A percentile compares a stretch with the other conserved stretches of the same genome.
These are phyloP conservation scores for Begonia peltatifolia DNA, from an alignment of 306 rosid species.

Conservation along the genomic window DNA sequence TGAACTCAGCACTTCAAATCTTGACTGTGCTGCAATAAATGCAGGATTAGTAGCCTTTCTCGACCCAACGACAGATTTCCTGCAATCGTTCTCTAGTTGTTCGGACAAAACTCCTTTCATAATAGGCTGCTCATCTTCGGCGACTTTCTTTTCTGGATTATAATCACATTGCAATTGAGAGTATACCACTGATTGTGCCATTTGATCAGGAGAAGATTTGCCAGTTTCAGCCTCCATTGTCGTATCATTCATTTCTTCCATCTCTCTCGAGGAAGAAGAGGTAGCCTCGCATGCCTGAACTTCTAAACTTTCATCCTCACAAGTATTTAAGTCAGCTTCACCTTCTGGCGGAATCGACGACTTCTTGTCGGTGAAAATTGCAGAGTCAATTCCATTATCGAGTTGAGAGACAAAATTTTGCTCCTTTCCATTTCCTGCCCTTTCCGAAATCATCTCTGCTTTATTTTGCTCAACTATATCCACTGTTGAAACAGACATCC, in stretches of 20 bases:
- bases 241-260: constrained; percentile 25
- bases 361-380: constrained; percentile 21
- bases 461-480: constrained; percentile 24
- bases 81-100: constrained; percentile 48
- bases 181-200: constrained; percentile 23
- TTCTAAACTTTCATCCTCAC: constrained; percentile 29
- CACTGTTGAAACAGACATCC: constrained; percentile 55
- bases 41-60: constrained; percentile 58
- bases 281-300: constrained; percentile 24
- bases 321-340: constrained; percentile 31
- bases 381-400: constrained; percentile 22
- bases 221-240: constrained; percentile 7
- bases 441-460: constrained; percentile 15
- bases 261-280: constrained; percentile 19
- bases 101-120: constrained; percentile 39
- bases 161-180: constrained; percentile 22
- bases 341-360: constrained; percentile 34
- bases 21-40: constrained; percentile 67
- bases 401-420: constrained; percentile 12
- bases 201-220: constrained; percentile 24
- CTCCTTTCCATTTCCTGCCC: constrained; percentile 23
- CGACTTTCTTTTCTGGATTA: constrained; percentile 28
- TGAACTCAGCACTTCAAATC: constrained; percentile 57
- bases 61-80: constrained; percentile 15
- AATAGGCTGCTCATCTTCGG: constrained; percentile 35